Conservation (phyloP, 1,284 basidiomycete genomes). For the Meira miltonrushii region DNA sequence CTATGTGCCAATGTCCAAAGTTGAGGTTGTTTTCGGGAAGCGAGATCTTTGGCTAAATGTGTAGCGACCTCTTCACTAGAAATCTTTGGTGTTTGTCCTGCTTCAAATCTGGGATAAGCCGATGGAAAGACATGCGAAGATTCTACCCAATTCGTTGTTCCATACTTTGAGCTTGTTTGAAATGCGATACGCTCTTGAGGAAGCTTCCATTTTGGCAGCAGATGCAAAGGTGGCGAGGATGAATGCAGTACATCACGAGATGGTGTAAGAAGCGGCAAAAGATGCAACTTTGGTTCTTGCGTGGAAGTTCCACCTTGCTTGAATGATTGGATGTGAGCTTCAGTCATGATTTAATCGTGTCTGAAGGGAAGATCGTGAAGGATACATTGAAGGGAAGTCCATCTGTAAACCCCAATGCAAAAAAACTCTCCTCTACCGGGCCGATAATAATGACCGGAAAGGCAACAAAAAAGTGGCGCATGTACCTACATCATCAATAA, state of each 20-base stretch:
- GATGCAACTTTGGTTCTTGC: neutral
- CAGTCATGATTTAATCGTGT: no score
- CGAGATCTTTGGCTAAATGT: conserved; percentile 4
- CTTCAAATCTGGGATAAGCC: conserved; percentile 57
- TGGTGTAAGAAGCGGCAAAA: neutral
- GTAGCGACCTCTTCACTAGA: conserved; percentile 10
- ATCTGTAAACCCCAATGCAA: no score
- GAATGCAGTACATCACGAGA: no score
- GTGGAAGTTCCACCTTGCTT: neutral
- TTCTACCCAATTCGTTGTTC: conserved; percentile 50
- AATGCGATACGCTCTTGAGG: conserved; percentile 1
- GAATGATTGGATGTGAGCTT: no score
- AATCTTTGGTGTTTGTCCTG: conserved; percentile 21
- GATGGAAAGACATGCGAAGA: conserved; percentile 69
- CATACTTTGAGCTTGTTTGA: neutral
- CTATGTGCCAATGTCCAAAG: conserved; percentile 14
- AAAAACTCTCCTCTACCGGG: no score
- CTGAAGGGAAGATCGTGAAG: no score
- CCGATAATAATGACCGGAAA: no score
- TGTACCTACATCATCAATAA: no score
- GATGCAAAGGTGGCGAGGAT: neutral
- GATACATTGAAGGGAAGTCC: no score
- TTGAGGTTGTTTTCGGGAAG: conserved; percentile 3
- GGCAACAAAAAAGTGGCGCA: no score
- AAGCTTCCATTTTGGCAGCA: neutral